phyloP scores from a whole-genome alignment of 2,329 filamentous ascomycete species.

The Monilinia fructigena region DNA sequence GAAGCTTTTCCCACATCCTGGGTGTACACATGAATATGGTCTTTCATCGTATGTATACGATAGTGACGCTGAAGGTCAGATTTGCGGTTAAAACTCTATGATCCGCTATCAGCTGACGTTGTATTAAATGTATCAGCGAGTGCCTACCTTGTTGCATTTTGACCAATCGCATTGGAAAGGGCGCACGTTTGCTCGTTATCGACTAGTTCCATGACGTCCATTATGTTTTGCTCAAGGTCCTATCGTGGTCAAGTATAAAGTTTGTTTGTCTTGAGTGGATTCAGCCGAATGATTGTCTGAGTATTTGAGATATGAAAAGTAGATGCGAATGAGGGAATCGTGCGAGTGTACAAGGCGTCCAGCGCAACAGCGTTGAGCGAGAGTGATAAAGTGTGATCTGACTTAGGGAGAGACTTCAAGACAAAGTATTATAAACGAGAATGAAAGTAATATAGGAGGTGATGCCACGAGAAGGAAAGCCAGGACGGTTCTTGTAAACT shows the following conservation, averaged over 20 bases:
- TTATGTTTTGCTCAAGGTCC: constrained; percentile 35
- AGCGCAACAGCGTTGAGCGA: constrained; percentile 32
- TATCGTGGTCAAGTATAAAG: constrained; percentile 13
- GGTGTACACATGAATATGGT: constrained; percentile 60
- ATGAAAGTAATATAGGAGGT: constrained; percentile 19
- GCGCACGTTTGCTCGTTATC: constrained; percentile 61
- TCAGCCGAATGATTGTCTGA: background rate
- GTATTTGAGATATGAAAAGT: background rate
- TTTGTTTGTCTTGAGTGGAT: background rate
- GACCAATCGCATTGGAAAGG: constrained; percentile 65
- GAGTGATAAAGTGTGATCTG: constrained; percentile 20
- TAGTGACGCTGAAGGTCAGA: constrained; percentile 69
- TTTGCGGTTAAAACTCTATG: constrained; percentile 69
- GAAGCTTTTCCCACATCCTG: constrained; percentile 67
- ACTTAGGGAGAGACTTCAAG: constrained; percentile 13
- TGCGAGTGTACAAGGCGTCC: constrained; percentile 30
- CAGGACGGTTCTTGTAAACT: constrained; percentile 1
- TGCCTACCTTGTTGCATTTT: constrained; percentile 58
- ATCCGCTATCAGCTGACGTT: constrained; percentile 21
- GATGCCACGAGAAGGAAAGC: constrained; percentile 9
- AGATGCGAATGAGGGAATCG: constrained; percentile 14
- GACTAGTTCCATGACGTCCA: constrained; percentile 65
- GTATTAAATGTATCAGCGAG: background rate
- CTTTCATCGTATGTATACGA: constrained; percentile 69
- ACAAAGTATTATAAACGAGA: constrained; percentile 11